Conservation (phyloP, 2,329 filamentous ascomycete genomes). For the Trichoderma breve region DNA sequence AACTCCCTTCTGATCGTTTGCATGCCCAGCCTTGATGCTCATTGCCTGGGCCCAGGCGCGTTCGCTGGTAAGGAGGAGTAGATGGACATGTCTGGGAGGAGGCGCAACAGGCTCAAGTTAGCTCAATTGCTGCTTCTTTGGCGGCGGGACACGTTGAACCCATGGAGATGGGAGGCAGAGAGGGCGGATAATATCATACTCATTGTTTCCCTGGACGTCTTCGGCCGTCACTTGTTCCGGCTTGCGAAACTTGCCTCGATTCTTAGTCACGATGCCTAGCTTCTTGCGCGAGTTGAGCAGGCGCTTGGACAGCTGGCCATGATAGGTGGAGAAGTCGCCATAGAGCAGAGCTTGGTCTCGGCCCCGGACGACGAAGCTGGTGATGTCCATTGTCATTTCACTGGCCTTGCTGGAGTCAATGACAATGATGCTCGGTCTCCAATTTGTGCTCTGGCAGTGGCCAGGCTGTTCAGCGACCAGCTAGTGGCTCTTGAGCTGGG, state of each 20-base stretch:
- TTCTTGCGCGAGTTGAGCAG: conserved; percentile 82
- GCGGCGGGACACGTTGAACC: background rate
- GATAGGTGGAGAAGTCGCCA: conserved; percentile 85
- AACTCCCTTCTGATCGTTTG: conserved; percentile 76
- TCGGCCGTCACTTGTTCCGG: conserved; percentile 70
- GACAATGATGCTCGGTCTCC: background rate
- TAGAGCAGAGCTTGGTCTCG: conserved; percentile 82
- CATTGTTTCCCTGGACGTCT: conserved; percentile 70
- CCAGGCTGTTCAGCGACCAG: conserved; percentile 7
- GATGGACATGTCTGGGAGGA: conserved; percentile 63
- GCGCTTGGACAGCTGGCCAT: conserved; percentile 73
- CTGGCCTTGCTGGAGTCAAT: background rate
- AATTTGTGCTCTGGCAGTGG: background rate
- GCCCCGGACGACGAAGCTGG: conserved; percentile 73
- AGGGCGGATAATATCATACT: conserved; percentile 52
- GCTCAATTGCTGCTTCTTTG: conserved; percentile 11
- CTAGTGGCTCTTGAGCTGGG: conserved; percentile 5
- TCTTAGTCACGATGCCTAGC: conserved; percentile 78
- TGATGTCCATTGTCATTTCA: conserved; percentile 73
- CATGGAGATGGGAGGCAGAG: background rate
- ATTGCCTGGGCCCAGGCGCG: conserved; percentile 94
- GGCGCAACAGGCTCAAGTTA: background rate
- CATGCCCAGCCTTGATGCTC: conserved; percentile 83
- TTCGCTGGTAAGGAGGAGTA: conserved; percentile 84
- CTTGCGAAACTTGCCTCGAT: conserved; percentile 78